These are phyloP conservation scores for Cercospora nicotianae DNA, from an alignment of 2,329 filamentous ascomycete genomes.

Conservation along the genomic window DNA sequence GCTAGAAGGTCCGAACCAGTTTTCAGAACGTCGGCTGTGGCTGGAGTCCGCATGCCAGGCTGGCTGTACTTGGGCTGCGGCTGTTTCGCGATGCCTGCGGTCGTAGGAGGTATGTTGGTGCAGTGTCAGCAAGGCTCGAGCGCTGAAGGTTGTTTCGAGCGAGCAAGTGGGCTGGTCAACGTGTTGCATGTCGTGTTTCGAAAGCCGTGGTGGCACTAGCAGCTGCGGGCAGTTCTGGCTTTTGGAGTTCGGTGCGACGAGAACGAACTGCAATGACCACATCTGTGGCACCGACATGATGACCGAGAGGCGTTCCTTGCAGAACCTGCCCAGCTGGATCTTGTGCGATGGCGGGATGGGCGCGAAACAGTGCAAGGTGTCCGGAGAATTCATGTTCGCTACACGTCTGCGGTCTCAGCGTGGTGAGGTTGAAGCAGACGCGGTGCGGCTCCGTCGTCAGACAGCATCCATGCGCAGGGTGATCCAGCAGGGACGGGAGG, in stretches of 20 bases:
- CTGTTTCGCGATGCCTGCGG: not conserved
- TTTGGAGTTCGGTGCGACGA: not conserved
- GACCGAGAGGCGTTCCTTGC: conserved; percentile 7
- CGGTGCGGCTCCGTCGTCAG: not conserved
- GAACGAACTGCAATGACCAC: not conserved
- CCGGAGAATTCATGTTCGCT: not conserved
- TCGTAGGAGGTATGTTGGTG: not conserved
- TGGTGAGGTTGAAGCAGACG: not conserved
- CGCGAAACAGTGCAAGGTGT: not conserved
- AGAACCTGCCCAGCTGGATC: not conserved
- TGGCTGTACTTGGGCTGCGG: not conserved
- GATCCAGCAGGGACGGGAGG: not conserved
- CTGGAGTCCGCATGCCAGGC: not conserved
- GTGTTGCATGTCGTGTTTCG: conserved; percentile 13
- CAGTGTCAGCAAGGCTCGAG: not conserved
- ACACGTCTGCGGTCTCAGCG: not conserved
- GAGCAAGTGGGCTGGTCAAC: not conserved
- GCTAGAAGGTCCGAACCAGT: not conserved
- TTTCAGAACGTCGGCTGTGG: not conserved
- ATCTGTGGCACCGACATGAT: conserved; percentile 8
- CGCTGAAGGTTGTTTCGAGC: not conserved
- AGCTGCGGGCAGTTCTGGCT: not conserved
- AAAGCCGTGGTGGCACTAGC: not conserved
- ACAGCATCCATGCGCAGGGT: not conserved
- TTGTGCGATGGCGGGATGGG: not conserved